Percentiles rank a stretch among this genome's conserved stretches.
Evolutionary conservation across 805 yeast genomes (phyloP).

Genomic region (Soucietia sequanensis): DNA sequence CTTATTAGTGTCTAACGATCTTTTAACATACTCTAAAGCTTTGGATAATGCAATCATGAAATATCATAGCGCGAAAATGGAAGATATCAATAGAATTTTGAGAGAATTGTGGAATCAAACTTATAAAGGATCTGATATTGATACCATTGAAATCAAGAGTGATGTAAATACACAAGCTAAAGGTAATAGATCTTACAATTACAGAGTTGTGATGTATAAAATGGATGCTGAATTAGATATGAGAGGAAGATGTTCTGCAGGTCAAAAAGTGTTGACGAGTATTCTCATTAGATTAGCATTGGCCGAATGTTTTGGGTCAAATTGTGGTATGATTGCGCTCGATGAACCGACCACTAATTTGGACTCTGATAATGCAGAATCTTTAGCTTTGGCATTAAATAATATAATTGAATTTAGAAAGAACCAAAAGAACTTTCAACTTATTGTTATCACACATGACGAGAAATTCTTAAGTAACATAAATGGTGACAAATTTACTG

Average conservation of each 20-base stretch:
- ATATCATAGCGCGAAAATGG: slow-evolving; percentile 88
- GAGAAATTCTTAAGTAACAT: slow-evolving; percentile 83
- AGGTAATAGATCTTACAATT: slow-evolving; percentile 74
- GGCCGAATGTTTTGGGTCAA: slow-evolving; percentile 92
- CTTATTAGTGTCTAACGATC: slow-evolving; percentile 73
- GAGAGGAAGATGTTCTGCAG: slow-evolving; percentile 98
- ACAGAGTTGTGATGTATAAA: slow-evolving; percentile 92
- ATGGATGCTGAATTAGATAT: slow-evolving; percentile 90
- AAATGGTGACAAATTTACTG: slow-evolving; percentile 83
- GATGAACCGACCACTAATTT: slow-evolving; percentile 98
- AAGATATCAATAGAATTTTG: slow-evolving; percentile 80
- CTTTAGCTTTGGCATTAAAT: slow-evolving; percentile 78
- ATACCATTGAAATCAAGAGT: slow-evolving; percentile 80
- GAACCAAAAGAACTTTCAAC: slow-evolving; percentile 83
- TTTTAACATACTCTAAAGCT: slow-evolving; percentile 78
- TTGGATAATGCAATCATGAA: slow-evolving; percentile 92
- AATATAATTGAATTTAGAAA: slow-evolving; percentile 72
- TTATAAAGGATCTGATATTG: slow-evolving; percentile 93
- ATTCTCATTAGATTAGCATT: slow-evolving; percentile 87
- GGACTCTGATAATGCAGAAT: slow-evolving; percentile 84
- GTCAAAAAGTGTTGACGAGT: slow-evolving; percentile 92
- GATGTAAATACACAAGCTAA: slow-evolving; percentile 58
- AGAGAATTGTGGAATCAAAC: slow-evolving; percentile 94
- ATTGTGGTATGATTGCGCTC: slow-evolving; percentile 92
- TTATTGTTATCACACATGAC: slow-evolving; percentile 95